These are phyloP conservation scores for Chloranthus sessilifolius DNA, from an alignment of 164 flowering plant genomes.

Conservation along the genomic window DNA sequence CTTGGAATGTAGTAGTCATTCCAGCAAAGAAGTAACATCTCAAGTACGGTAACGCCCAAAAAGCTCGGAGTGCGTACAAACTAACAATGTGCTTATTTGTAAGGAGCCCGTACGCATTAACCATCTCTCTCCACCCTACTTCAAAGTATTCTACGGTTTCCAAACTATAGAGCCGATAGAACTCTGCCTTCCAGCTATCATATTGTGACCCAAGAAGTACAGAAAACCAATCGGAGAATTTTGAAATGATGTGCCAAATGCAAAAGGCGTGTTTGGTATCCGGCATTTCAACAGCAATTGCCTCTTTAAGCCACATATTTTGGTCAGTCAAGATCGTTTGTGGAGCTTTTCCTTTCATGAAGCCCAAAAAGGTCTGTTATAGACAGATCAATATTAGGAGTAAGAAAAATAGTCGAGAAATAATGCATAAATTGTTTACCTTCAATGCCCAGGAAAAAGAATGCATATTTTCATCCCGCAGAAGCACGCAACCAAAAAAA, in stretches of 20 bases:
- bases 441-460: slow-evolving; percentile 84
- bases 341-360: slow-evolving; percentile 78
- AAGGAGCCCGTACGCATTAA: slow-evolving; percentile 50
- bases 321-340: slow-evolving; percentile 72
- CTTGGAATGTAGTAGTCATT: slow-evolving; percentile 43
- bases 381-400: slow-evolving; percentile 5
- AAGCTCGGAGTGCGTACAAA: slow-evolving; percentile 54
- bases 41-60: slow-evolving; percentile 73
- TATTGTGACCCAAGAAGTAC: slow-evolving; percentile 55
- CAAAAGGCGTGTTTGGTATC: slow-evolving; percentile 72
- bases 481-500: slow-evolving; percentile 69
- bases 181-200: slow-evolving; percentile 71
- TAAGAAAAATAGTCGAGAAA: not conserved
- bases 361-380: slow-evolving; percentile 57
- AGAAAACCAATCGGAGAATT: slow-evolving; percentile 78
- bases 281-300: slow-evolving; percentile 62
- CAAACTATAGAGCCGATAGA: slow-evolving; percentile 59
- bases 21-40: slow-evolving; percentile 73
- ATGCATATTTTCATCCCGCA: slow-evolving; percentile 64
- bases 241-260: slow-evolving; percentile 68
- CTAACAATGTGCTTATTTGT: slow-evolving; percentile 59
- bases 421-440: slow-evolving; percentile 31
- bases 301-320: slow-evolving; percentile 79
- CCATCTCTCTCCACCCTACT: slow-evolving; percentile 69
- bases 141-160: slow-evolving; percentile 61